Percentiles rank a stretch among this genome's conserved stretches.
Conservation (phyloP, 257 asterid species). For the Henckelia pumila region DNA sequence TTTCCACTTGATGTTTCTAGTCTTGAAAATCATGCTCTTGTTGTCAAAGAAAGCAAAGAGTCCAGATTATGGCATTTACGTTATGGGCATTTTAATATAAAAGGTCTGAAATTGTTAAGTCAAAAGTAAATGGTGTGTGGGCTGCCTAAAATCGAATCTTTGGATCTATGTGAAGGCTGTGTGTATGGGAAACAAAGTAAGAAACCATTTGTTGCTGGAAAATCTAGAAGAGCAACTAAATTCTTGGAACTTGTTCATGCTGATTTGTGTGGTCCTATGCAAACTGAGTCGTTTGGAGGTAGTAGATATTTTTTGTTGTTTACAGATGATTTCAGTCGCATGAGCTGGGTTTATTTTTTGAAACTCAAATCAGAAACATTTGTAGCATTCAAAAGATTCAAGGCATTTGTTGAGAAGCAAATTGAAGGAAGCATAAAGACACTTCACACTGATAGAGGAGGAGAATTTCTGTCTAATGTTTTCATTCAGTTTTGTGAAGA, state of each 20-base stretch:
- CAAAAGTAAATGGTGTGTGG: neutral
- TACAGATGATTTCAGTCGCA: neutral
- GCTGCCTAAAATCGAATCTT: neutral
- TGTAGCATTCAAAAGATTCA: neutral
- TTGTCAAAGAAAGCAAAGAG: neutral
- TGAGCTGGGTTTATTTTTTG: slow-evolving; percentile 2
- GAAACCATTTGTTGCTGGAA: neutral
- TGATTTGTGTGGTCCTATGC: neutral
- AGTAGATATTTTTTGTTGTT: neutral
- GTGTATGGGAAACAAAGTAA: neutral
- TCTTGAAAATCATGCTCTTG: neutral
- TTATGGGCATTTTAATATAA: neutral
- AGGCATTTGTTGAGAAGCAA: neutral
- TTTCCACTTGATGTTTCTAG: neutral
- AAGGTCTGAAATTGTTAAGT: neutral
- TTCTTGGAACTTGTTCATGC: neutral
- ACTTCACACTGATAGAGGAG: neutral
- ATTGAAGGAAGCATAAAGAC: neutral
- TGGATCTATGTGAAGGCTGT: neutral
- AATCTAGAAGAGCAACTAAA: neutral
- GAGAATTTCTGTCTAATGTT: neutral
- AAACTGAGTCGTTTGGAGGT: neutral
- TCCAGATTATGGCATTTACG: neutral
- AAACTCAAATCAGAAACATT: neutral
- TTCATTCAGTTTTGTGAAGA: neutral